phyloP scores from a whole-genome alignment of 148 eudicot species.

The Chenopodium berlandieri region DNA sequence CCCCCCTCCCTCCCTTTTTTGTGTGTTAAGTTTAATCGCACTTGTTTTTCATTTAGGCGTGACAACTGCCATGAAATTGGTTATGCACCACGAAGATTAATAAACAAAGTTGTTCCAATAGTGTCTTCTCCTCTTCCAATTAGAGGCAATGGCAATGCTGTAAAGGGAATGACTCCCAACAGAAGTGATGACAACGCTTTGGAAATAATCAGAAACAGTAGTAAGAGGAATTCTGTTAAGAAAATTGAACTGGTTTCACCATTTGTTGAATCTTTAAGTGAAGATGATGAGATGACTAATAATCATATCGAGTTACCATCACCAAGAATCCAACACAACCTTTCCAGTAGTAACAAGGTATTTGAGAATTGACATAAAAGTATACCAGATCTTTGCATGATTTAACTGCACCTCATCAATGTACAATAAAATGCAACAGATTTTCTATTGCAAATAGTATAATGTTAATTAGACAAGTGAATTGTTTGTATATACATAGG shows the following conservation, averaged over 20 bases:
- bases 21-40: neutral
- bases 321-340: neutral
- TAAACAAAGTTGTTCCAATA: constrained; percentile 23
- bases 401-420: too few relatives aligned
- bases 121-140: constrained; percentile 18
- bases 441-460: too few relatives aligned
- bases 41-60: constrained; percentile 38
- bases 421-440: too few relatives aligned
- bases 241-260: neutral
- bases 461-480: too few relatives aligned
- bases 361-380: too few relatives aligned
- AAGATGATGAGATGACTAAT: constrained; percentile 14
- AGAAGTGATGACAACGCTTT: neutral
- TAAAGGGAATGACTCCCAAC: neutral
- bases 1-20: too few relatives aligned
- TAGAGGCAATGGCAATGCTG: constrained; percentile 26
- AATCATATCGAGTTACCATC: constrained; percentile 12
- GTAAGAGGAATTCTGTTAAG: neutral
- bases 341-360: constrained; percentile 18
- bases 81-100: constrained; percentile 48
- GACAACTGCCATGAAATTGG: constrained; percentile 62
- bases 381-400: too few relatives aligned
- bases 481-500: too few relatives aligned
- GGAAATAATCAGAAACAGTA: neutral
- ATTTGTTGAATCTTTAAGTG: constrained; percentile 6